phyloP scores from a whole-genome alignment of 305 asterid species.

The Fraxinus nigra region DNA sequence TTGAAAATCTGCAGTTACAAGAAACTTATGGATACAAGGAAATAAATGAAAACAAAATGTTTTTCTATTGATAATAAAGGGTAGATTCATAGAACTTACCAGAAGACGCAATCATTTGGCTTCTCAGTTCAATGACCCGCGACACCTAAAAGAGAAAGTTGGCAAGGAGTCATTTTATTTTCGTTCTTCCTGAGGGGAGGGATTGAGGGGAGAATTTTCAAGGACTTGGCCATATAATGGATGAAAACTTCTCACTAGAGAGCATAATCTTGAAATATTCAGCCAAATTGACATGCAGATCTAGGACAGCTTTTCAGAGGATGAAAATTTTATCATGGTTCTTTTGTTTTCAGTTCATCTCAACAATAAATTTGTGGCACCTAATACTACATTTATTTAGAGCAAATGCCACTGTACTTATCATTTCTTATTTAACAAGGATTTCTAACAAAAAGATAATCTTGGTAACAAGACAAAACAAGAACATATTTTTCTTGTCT shows the following conservation, averaged over 20 bases:
- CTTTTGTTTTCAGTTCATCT: not conserved
- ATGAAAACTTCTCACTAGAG: not conserved
- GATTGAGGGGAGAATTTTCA: not conserved
- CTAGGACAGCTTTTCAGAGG: not conserved
- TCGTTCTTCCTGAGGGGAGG: not conserved
- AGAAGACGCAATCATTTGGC: constrained; percentile 31
- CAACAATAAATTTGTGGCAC: not conserved
- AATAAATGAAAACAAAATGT: not conserved
- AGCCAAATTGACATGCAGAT: not conserved
- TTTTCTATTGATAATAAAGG: constrained; percentile 3
- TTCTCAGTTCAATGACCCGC: constrained; percentile 82
- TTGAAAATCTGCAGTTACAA: constrained; percentile 20
- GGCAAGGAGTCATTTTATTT: constrained; percentile 16
- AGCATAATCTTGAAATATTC: not conserved
- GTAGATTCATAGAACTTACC: constrained; percentile 27
- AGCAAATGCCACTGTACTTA: not conserved
- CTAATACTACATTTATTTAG: not conserved
- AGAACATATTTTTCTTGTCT: not conserved
- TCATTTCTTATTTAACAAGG: not conserved
- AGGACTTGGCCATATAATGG: not conserved
- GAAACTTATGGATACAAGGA: constrained; percentile 24
- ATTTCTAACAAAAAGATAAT: not conserved
- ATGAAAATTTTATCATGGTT: not conserved
- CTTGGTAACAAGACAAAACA: not conserved
- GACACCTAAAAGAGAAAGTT: constrained; percentile 58